Evolutionary conservation across 306 rosid species (phyloP).

Genomic region (Dalbergia oliveri): DNA sequence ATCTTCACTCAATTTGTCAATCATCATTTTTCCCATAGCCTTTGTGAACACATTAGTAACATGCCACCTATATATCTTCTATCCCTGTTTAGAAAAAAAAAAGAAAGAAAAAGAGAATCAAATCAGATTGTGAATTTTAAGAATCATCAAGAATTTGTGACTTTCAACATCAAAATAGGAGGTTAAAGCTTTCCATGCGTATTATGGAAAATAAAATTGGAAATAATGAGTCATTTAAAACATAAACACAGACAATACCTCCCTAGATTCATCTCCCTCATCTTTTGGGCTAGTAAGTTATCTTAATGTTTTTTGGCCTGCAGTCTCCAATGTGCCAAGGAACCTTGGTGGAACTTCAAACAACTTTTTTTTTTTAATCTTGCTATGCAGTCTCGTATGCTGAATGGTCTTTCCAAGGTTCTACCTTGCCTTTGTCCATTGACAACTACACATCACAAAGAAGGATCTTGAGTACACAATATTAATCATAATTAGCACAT

Average conservation of each 20-base stretch:
- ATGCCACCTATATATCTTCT: slow-evolving; percentile 83
- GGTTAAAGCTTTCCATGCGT: background rate
- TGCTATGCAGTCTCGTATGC: slow-evolving; percentile 78
- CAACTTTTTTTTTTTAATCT: slow-evolving; percentile 47
- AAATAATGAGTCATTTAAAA: slow-evolving; percentile 1
- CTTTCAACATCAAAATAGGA: background rate
- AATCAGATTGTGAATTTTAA: slow-evolving; percentile 36
- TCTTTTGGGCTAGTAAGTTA: slow-evolving; percentile 66
- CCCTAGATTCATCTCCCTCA: slow-evolving; percentile 80
- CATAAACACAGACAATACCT: slow-evolving; percentile 54
- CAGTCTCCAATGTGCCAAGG: slow-evolving; percentile 65
- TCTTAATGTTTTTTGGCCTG: slow-evolving; percentile 66
- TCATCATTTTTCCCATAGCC: slow-evolving; percentile 98
- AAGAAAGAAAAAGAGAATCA: background rate
- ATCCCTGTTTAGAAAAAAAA: slow-evolving; percentile 60
- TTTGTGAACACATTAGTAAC: slow-evolving; percentile 95
- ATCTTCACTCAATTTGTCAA: slow-evolving; percentile 81
- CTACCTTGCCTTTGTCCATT: slow-evolving; percentile 97
- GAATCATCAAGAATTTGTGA: background rate
- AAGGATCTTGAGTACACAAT: slow-evolving; percentile 11
- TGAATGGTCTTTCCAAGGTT: slow-evolving; percentile 81
- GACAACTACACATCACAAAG: slow-evolving; percentile 64
- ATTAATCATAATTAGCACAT: slow-evolving; percentile 11
- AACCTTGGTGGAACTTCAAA: slow-evolving; percentile 55
- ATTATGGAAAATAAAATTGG: background rate